Conservation (phyloP, 2,329 filamentous ascomycete species). For the Xylaria sp. region DNA sequence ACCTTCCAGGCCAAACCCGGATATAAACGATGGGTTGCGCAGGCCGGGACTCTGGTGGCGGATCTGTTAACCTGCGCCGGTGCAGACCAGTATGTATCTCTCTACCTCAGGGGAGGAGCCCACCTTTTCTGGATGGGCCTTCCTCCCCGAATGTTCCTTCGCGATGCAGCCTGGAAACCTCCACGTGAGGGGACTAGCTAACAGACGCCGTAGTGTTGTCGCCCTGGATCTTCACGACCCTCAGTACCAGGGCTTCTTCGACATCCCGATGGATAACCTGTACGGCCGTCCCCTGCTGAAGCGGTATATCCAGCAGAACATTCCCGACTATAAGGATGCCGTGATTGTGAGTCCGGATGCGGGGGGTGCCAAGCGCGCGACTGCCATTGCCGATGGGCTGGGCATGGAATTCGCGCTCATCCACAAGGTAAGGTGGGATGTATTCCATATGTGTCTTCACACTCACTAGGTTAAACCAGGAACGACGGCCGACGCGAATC, state of each 20-base stretch:
- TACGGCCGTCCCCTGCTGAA: constrained; percentile 79
- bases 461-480: constrained; percentile 55
- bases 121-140: constrained; percentile 1
- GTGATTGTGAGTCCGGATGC: constrained; percentile 97
- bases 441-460: constrained; percentile 33
- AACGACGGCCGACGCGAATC: constrained; percentile 86
- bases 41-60: constrained; percentile 91
- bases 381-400: constrained; percentile 89
- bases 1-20: constrained; percentile 80
- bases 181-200: constrained; percentile 22
- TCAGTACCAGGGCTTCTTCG: constrained; percentile 98
- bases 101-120: constrained; percentile 16
- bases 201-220: constrained; percentile 62
- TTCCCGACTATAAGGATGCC: constrained; percentile 80
- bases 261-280: constrained; percentile 97
- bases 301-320: constrained; percentile 75
- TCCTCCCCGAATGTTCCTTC: neutral
- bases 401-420: constrained; percentile 97
- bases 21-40: constrained; percentile 98
- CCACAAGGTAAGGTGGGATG: constrained; percentile 74
- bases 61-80: constrained; percentile 94
- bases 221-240: constrained; percentile 97
- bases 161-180: constrained; percentile 1
- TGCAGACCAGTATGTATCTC: constrained; percentile 75
- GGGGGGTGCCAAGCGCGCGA: constrained; percentile 93